phyloP scores from a whole-genome alignment of 345 rosid genomes.

The Salix koriyanagi region DNA sequence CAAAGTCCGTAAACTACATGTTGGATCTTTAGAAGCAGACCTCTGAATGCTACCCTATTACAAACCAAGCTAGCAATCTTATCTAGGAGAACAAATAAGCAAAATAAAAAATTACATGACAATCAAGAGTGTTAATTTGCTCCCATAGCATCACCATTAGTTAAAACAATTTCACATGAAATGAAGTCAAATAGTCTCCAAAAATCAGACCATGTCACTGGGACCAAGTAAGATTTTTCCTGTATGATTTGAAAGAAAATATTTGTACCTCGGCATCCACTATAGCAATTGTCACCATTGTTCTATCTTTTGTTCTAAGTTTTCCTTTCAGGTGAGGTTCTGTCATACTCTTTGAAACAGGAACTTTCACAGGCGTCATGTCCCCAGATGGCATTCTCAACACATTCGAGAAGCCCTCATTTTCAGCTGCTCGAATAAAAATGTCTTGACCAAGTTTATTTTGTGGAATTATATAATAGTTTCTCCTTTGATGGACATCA shows the following conservation, averaged over 20 bases:
- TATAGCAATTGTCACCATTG: constrained; percentile 71
- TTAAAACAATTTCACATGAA: too few relatives aligned
- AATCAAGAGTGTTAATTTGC: too few relatives aligned
- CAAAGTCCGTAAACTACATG: background rate
- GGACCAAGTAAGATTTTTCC: background rate
- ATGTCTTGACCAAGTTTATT: constrained; percentile 96
- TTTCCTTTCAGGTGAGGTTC: constrained; percentile 72
- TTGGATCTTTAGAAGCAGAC: background rate
- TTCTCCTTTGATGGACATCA: constrained; percentile 69
- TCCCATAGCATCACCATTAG: too few relatives aligned
- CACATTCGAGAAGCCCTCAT: constrained; percentile 48
- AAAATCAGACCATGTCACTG: too few relatives aligned
- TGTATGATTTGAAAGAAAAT: background rate
- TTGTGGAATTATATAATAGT: constrained; percentile 74
- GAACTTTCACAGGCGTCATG: constrained; percentile 76
- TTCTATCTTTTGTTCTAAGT: constrained; percentile 41
- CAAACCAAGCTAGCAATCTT: background rate
- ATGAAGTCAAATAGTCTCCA: too few relatives aligned
- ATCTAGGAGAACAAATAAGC: background rate
- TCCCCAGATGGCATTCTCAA: constrained; percentile 91
- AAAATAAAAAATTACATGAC: too few relatives aligned
- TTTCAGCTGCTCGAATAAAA: constrained; percentile 68
- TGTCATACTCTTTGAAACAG: constrained; percentile 80
- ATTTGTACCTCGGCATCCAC: constrained; percentile 65
- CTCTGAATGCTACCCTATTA: background rate